phyloP scores from a whole-genome alignment of 805 yeast genomes.

The Monosporozyma siamensis region DNA sequence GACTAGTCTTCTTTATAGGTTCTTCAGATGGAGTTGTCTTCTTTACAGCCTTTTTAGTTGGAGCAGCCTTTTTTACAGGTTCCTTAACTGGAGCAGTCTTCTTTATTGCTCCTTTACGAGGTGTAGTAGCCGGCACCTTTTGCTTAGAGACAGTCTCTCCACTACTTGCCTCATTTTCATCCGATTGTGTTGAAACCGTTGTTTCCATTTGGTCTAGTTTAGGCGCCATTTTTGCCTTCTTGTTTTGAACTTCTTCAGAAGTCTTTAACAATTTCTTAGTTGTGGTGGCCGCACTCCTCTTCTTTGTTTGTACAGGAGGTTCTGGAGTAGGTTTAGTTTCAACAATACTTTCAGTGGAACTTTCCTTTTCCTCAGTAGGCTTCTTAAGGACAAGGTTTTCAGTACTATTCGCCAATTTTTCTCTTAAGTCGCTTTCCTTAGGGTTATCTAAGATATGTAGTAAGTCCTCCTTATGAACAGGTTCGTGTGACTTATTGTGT shows the following conservation, averaged over 20 bases:
- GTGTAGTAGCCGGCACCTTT: too few relatives aligned
- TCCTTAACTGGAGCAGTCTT: too few relatives aligned
- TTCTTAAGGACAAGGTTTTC: background rate
- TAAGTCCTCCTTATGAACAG: conserved; percentile 6
- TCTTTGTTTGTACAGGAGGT: background rate
- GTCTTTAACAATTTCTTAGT: background rate
- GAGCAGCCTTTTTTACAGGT: too few relatives aligned
- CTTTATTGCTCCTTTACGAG: background rate
- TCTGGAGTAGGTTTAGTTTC: background rate
- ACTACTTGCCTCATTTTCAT: too few relatives aligned
- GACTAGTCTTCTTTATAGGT: too few relatives aligned
- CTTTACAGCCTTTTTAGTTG: too few relatives aligned
- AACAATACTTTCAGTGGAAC: background rate
- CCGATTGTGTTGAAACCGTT: too few relatives aligned
- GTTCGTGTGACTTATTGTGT: conserved; percentile 1
- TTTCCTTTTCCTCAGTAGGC: background rate
- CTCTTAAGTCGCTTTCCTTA: too few relatives aligned
- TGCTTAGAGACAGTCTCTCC: too few relatives aligned
- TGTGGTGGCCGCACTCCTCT: background rate
- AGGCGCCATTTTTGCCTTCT: background rate
- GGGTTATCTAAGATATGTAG: conserved; percentile 5
- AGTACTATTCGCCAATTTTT: background rate
- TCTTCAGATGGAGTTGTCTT: too few relatives aligned
- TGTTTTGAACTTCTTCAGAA: background rate
- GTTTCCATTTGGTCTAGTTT: too few relatives aligned